phyloP scores from a whole-genome alignment of 257 asterid genomes.

The Schizonepeta tenuifolia region DNA sequence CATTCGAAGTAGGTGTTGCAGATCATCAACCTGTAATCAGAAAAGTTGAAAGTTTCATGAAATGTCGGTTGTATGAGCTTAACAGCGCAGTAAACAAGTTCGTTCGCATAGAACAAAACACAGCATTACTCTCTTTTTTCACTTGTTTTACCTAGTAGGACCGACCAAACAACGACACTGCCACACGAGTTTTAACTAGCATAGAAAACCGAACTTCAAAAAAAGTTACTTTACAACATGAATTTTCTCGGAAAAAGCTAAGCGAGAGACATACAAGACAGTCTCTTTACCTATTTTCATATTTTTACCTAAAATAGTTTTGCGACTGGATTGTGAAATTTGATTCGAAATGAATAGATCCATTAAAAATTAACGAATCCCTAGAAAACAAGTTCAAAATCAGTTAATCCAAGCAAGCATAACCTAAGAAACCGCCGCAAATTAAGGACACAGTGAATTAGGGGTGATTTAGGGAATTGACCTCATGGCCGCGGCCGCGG shows the following conservation, averaged over 20 bases:
- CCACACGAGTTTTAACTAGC: neutral
- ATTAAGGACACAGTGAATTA: neutral
- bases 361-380: neutral
- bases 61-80: neutral
- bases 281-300: neutral
- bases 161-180: neutral
- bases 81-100: neutral
- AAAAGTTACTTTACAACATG: neutral
- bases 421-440: neutral
- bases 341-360: neutral
- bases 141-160: neutral
- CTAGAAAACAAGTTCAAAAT: neutral
- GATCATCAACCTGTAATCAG: constrained; percentile 69
- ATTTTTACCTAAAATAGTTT: neutral
- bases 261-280: neutral
- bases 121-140: neutral
- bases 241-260: neutral
- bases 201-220: neutral
- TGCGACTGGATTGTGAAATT: neutral
- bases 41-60: neutral
- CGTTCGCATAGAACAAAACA: neutral
- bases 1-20: constrained; percentile 70
- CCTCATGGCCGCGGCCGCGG: constrained; percentile 96
- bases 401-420: neutral
- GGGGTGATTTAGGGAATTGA: constrained; percentile 26